Evolutionary conservation across 345 rosid species (phyloP).

Genomic region (Erucastrum elatum): DNA sequence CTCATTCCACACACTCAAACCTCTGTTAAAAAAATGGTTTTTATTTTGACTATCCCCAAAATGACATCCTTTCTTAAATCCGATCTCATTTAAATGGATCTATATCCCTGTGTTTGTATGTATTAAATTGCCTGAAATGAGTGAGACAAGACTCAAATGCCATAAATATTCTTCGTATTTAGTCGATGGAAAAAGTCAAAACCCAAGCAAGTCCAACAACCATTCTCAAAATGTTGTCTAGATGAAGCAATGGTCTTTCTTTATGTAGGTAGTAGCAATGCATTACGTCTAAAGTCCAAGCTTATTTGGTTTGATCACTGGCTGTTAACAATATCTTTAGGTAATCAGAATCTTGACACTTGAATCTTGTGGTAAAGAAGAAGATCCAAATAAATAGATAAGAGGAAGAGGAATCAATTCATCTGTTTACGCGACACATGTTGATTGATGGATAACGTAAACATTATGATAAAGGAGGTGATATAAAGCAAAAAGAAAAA

Average conservation of each 20-base stretch:
- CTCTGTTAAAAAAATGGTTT: background rate
- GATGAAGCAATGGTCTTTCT: background rate
- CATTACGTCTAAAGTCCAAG: background rate
- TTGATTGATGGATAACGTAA: conserved; percentile 19
- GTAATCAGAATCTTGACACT: background rate
- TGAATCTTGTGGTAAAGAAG: background rate
- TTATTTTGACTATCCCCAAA: background rate
- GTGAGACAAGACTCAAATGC: conserved; percentile 20
- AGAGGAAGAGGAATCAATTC: background rate
- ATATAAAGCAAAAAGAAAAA: conserved; percentile 13
- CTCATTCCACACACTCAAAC: background rate
- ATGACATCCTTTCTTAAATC: background rate
- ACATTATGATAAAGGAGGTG: conserved; percentile 16
- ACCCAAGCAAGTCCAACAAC: background rate
- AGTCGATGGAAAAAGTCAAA: conserved; percentile 13
- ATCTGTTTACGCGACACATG: conserved; percentile 25
- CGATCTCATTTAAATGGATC: background rate
- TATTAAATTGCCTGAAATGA: background rate
- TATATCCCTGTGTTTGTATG: background rate
- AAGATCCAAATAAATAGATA: background rate
- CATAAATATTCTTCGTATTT: conserved; percentile 4
- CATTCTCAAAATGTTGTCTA: background rate
- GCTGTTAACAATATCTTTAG: background rate
- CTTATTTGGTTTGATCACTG: background rate
- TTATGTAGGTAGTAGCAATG: background rate